Conservation (phyloP, 2,329 filamentous ascomycete genomes). For the Sporothrix curviconia region DNA sequence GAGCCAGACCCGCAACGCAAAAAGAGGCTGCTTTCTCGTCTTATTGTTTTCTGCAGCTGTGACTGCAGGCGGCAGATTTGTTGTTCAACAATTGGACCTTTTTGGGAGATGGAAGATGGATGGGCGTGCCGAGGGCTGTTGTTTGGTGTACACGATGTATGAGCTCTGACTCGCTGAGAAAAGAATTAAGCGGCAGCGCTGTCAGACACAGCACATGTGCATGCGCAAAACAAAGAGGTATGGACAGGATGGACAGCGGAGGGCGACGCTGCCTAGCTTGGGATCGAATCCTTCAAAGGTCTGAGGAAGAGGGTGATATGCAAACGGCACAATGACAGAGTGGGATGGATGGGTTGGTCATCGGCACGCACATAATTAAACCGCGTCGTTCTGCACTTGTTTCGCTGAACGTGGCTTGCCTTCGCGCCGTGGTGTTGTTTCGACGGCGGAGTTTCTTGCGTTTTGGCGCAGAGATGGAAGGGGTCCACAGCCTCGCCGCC, state of each 20-base stretch:
- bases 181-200: conserved; percentile 6
- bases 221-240: neutral
- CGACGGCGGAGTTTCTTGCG: neutral
- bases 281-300: conserved; percentile 9
- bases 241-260: neutral
- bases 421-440: neutral
- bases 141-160: neutral
- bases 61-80: neutral
- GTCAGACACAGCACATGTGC: conserved; percentile 6
- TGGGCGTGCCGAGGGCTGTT: neutral
- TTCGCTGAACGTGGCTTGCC: neutral
- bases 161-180: neutral
- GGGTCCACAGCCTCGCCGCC: conserved; percentile 2
- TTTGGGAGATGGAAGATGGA: neutral
- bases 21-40: neutral
- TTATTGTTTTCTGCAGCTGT: neutral
- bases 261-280: conserved; percentile 3
- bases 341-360: neutral
- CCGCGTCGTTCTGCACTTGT: no score
- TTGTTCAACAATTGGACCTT: neutral
- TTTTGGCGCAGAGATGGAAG: conserved; percentile 6
- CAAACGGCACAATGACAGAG: neutral
- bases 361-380: neutral
- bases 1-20: no score
- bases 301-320: neutral